A percentile compares a stretch with the other conserved stretches of the same genome.
phyloP scores from a whole-genome alignment of 1,139 yeast species.

The Hyphopichia burtonii region DNA sequence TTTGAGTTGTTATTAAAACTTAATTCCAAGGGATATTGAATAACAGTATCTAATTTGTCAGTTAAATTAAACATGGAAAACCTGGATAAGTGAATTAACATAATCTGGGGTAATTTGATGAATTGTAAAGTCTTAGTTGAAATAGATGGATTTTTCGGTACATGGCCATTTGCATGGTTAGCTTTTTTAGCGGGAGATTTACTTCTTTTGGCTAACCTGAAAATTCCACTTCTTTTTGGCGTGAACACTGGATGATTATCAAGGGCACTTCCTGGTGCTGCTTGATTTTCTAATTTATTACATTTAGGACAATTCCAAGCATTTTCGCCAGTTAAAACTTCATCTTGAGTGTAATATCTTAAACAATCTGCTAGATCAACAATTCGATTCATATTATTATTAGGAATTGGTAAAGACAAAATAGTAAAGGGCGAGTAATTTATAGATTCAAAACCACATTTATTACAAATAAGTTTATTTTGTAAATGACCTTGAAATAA shows the following conservation, averaged over 20 bases:
- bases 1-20: constrained; percentile 37
- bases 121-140: constrained; percentile 60
- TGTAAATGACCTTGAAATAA: constrained; percentile 69
- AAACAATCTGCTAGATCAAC: constrained; percentile 62
- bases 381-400: constrained; percentile 20
- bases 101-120: constrained; percentile 60
- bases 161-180: constrained; percentile 1
- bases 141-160: constrained; percentile 8
- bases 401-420: constrained; percentile 67
- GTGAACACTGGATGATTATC: constrained; percentile 42
- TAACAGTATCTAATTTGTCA: constrained; percentile 53
- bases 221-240: constrained; percentile 32
- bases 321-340: constrained; percentile 66
- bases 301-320: constrained; percentile 82
- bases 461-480: constrained; percentile 58
- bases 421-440: constrained; percentile 63
- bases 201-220: constrained; percentile 33
- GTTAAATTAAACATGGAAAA: constrained; percentile 55
- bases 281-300: constrained; percentile 15
- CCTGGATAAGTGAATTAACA: constrained; percentile 65
- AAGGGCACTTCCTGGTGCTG: constrained; percentile 13
- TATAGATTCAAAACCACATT: constrained; percentile 60
- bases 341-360: constrained; percentile 65
- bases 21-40: constrained; percentile 52
- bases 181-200: constrained; percentile 30